These are phyloP conservation scores for Mycena latifolia DNA, from an alignment of 768 basidiomycete species.

Conservation along the genomic window DNA sequence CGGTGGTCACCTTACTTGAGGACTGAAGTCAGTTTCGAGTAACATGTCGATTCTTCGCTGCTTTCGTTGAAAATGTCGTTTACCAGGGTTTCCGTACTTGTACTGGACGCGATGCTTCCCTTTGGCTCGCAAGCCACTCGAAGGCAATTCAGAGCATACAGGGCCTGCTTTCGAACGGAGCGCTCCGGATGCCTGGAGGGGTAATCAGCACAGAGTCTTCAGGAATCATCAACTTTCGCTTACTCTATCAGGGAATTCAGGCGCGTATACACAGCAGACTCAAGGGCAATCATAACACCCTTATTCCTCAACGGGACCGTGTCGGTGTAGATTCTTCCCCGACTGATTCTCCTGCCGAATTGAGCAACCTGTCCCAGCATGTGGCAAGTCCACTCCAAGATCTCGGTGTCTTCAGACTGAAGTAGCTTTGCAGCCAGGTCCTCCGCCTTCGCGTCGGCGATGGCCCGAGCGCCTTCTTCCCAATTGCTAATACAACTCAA, in stretches of 20 bases:
- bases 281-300: not conserved
- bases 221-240: not conserved
- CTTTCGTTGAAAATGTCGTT: not conserved
- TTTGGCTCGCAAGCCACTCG: not conserved
- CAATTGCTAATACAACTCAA: not conserved
- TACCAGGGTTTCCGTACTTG: not conserved
- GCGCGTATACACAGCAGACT: not conserved
- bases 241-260: not conserved
- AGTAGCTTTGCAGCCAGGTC: not conserved
- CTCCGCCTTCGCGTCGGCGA: not conserved
- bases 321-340: no score
- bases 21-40: not conserved
- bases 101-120: not conserved
- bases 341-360: not conserved
- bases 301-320: no score
- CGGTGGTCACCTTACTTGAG: not conserved
- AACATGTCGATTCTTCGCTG: not conserved
- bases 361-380: not conserved
- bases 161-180: not conserved
- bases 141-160: not conserved
- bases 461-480: not conserved
- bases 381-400: not conserved
- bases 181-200: not conserved
- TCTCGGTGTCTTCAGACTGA: not conserved
- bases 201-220: not conserved